Evolutionary conservation across 768 basidiomycete genomes (phyloP), one percentile per base, ranked within the genome.

Genomic region (Tulasnella sp.): DNA sequence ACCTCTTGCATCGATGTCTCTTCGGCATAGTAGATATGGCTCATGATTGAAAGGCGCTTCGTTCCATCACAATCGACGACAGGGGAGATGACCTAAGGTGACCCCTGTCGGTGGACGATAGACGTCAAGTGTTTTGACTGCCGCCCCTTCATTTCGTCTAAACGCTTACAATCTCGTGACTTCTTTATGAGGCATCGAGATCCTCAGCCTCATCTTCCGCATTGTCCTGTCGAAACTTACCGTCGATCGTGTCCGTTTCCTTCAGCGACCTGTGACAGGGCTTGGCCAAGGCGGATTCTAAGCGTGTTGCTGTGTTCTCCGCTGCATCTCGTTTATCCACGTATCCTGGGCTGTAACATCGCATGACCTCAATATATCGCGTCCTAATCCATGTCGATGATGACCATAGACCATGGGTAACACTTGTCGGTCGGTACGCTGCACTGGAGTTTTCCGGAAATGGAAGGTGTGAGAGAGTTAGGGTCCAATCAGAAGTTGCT

Each of bases 251-350:
- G 9, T 42, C 17, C 17, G 42, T 17, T 42, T n/a, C 54, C 67
- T 73, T 40, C 79, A 79, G 91, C 90, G 36, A n/a, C n/a, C n/a
- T n/a, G n/a, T n/a, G n/a, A n/a, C n/a, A n/a, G n/a, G n/a, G n/a
- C n/a, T n/a, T n/a, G n/a, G n/a, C n/a, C 91, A 88, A 81, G 87
- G 86, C 77, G 80, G 79, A 74, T 84, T 84, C 78, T 86, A 40
- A 72, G 39, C 36, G 8, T n/a, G 42, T 42, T 67, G 64, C 25
- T n/a, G n/a, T n/a, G n/a, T n/a, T n/a, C n/a, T n/a, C n/a, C n/a
- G 7, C 25, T 42, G 42, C 42, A 42, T 42, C 42, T 42, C 42
- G 17, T 42, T 42, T 42, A 42, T 42, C 17, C 42, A 42, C 17
- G 42, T 42, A 42, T 42, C 42, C 42, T 17, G 8, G 42, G 42